phyloP scores from a whole-genome alignment of 73 alveolate genomes.

The Symbiodinium natans region DNA sequence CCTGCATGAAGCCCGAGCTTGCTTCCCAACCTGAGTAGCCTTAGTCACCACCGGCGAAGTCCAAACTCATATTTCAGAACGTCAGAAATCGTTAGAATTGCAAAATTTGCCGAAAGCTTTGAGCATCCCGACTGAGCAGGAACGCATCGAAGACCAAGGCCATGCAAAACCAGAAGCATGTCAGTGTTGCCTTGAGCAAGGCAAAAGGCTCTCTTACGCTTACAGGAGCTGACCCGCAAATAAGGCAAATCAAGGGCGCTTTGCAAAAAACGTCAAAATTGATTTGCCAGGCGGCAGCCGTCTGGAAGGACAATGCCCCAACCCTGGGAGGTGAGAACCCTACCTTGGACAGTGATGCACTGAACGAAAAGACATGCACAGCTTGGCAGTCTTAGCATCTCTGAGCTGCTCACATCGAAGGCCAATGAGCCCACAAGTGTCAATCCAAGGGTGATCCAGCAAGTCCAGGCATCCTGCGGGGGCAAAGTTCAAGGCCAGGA shows the following conservation, averaged over 20 bases:
- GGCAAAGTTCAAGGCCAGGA: too few species aligned
- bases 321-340: conserved; percentile 16
- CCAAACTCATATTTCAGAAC: background rate
- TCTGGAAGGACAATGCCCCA: background rate
- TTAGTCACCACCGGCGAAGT: background rate
- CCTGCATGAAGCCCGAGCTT: conserved; percentile 71
- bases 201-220: too few species aligned
- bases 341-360: background rate
- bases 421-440: background rate
- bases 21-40: conserved; percentile 61
- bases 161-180: conserved; percentile 33
- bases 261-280: background rate
- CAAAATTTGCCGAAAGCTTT: background rate
- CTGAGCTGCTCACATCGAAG: background rate
- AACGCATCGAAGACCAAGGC: background rate
- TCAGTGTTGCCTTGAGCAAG: background rate
- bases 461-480: too few species aligned
- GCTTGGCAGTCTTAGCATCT: background rate
- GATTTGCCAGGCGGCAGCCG: background rate
- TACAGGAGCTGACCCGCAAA: too few species aligned
- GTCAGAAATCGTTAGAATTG: background rate
- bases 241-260: too few species aligned
- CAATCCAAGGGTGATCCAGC: background rate
- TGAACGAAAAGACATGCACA: background rate
- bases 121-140: background rate